Evolutionary conservation across 2,329 filamentous ascomycete genomes (phyloP).

Genomic region (Endoconidiophora polonica): DNA sequence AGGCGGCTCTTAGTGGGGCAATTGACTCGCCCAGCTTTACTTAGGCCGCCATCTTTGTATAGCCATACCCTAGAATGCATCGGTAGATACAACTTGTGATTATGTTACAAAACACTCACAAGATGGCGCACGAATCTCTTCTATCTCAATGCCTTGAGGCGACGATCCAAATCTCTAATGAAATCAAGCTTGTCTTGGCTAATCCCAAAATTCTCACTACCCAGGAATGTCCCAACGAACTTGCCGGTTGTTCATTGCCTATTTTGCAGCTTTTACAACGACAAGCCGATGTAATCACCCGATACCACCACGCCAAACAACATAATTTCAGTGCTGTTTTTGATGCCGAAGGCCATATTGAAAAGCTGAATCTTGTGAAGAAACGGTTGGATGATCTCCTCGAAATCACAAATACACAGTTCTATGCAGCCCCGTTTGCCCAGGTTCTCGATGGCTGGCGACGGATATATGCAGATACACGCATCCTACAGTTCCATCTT

Average conservation of each 20-base stretch:
- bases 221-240: conserved; percentile 1
- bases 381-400: conserved; percentile 9
- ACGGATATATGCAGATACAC: conserved; percentile 53
- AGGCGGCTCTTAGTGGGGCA: too few relatives aligned
- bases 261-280: conserved; percentile 8
- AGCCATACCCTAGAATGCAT: too few relatives aligned
- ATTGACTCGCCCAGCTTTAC: too few relatives aligned
- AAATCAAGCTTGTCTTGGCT: too few relatives aligned
- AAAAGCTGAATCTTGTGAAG: not conserved
- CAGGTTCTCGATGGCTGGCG: conserved; percentile 48
- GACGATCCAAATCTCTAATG: not conserved
- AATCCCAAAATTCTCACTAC: not conserved
- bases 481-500: conserved; percentile 42
- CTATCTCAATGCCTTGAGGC: not conserved
- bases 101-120: not conserved
- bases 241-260: conserved; percentile 8
- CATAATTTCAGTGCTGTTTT: not conserved
- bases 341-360: not conserved
- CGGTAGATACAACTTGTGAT: too few relatives aligned
- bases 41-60: too few relatives aligned
- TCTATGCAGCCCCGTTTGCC: conserved; percentile 11
- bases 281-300: conserved; percentile 1
- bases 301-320: too few relatives aligned
- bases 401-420: conserved; percentile 8
- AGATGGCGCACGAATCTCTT: not conserved